Conservation (phyloP, 2,329 filamentous ascomycete genomes). For the Teratosphaeria destructans region DNA sequence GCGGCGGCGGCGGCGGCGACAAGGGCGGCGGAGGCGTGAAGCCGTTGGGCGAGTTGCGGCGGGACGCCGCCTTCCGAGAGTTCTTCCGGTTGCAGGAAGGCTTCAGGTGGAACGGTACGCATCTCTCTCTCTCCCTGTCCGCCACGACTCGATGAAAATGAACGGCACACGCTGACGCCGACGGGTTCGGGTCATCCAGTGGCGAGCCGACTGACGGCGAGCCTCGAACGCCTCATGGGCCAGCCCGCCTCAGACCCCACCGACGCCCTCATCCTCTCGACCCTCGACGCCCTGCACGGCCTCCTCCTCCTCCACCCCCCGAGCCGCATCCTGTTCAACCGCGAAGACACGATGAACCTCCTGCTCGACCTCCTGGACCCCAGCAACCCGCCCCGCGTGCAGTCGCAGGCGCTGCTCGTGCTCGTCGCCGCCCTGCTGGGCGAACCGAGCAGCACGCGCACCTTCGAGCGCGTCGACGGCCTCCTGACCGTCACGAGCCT, state of each 20-base stretch:
- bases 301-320: conserved; percentile 80
- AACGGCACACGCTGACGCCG: too few relatives aligned
- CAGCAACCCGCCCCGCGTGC: conserved; percentile 78
- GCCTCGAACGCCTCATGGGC: conserved; percentile 75
- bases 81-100: conserved; percentile 96
- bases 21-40: conserved; percentile 33
- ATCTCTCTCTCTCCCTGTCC: too few relatives aligned
- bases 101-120: conserved; percentile 82
- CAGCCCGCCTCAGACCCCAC: conserved; percentile 73
- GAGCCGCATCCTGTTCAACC: conserved; percentile 73
- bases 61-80: conserved; percentile 83
- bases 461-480: conserved; percentile 85
- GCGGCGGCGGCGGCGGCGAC: not conserved
- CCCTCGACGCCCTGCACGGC: conserved; percentile 82
- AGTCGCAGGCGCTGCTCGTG: conserved; percentile 79
- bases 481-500: conserved; percentile 83
- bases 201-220: conserved; percentile 71
- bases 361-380: conserved; percentile 86
- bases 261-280: conserved; percentile 77
- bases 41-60: conserved; percentile 57
- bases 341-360: conserved; percentile 93
- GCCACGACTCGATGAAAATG: too few relatives aligned
- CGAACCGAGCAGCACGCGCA: conserved; percentile 75
- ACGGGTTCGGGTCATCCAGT: conserved; percentile 38
- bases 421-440: conserved; percentile 84